Percentiles rank a stretch among this genome's conserved stretches.
These are phyloP conservation scores for Penicillium nordicum DNA, from an alignment of 2,329 filamentous ascomycete species.

Conservation along the genomic window DNA sequence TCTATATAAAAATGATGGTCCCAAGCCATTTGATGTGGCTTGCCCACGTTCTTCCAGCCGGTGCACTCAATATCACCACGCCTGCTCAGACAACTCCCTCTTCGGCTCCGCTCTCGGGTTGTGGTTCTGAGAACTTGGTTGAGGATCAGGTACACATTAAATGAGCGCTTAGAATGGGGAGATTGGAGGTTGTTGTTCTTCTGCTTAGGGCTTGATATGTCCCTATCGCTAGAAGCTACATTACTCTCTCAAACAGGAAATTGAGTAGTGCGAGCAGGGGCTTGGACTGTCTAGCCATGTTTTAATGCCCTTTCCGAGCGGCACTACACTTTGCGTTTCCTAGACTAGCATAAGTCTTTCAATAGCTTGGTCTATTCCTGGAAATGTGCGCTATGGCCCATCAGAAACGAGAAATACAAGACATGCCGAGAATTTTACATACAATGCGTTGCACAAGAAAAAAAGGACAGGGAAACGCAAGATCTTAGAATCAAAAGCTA, in stretches of 20 bases:
- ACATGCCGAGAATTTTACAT: background rate
- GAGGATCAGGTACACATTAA: background rate
- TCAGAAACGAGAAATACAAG: background rate
- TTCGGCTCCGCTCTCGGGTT: background rate
- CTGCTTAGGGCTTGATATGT: background rate
- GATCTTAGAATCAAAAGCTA: no score
- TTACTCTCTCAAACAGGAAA: background rate
- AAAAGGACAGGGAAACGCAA: no score
- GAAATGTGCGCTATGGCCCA: background rate
- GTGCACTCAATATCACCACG: background rate
- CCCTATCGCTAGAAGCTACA: background rate
- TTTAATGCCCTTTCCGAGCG: background rate
- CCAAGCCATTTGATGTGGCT: constrained; percentile 1
- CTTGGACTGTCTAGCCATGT: background rate
- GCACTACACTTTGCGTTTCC: background rate
- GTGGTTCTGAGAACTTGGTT: background rate
- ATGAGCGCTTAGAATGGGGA: background rate
- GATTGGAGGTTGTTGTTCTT: background rate
- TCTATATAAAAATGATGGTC: background rate
- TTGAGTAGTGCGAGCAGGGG: background rate
- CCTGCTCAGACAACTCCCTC: background rate
- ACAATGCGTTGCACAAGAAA: background rate
- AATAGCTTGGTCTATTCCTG: constrained; percentile 1
- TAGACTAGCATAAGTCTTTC: background rate
- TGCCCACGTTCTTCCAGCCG: background rate